A percentile compares a stretch with the other conserved stretches of the same genome.
These are phyloP conservation scores for Hypoxylon subgilvum DNA, from an alignment of 495 filamentous ascomycete genomes.

Conservation along the genomic window DNA sequence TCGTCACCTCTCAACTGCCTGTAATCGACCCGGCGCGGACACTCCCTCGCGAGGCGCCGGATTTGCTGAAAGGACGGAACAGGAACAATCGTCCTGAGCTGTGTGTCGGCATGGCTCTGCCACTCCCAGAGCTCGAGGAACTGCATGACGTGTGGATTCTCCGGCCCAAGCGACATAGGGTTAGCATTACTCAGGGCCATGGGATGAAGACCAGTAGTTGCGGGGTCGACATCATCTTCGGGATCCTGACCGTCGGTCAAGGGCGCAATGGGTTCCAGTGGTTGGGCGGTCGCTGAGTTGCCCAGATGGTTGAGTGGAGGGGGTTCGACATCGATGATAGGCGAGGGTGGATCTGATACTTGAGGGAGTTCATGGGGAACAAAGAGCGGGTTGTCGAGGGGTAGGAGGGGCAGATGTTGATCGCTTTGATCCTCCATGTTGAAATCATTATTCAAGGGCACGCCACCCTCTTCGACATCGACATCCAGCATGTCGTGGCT, in stretches of 20 bases:
- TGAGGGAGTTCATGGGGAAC: constrained; percentile 16
- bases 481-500: constrained; percentile 35
- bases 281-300: constrained; percentile 3
- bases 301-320: background rate
- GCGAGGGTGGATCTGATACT: background rate
- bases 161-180: constrained; percentile 35
- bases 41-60: constrained; percentile 15
- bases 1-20: constrained; percentile 61
- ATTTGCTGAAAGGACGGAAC: constrained; percentile 16
- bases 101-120: constrained; percentile 21
- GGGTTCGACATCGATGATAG: constrained; percentile 8
- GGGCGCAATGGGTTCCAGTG: background rate
- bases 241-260: constrained; percentile 17
- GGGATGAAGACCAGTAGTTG: constrained; percentile 29
- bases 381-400: constrained; percentile 27
- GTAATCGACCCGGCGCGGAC: constrained; percentile 40
- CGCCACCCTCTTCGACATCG: constrained; percentile 38
- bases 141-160: constrained; percentile 34
- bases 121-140: constrained; percentile 39
- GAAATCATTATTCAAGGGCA: constrained; percentile 30
- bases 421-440: constrained; percentile 39
- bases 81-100: constrained; percentile 9
- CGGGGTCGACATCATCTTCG: constrained; percentile 29
- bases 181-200: constrained; percentile 37
- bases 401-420: constrained; percentile 3